Percentiles rank a stretch among this genome's conserved stretches.
These are phyloP conservation scores for Boechera retrofracta DNA, from an alignment of 345 rosid species.

Conservation along the genomic window DNA sequence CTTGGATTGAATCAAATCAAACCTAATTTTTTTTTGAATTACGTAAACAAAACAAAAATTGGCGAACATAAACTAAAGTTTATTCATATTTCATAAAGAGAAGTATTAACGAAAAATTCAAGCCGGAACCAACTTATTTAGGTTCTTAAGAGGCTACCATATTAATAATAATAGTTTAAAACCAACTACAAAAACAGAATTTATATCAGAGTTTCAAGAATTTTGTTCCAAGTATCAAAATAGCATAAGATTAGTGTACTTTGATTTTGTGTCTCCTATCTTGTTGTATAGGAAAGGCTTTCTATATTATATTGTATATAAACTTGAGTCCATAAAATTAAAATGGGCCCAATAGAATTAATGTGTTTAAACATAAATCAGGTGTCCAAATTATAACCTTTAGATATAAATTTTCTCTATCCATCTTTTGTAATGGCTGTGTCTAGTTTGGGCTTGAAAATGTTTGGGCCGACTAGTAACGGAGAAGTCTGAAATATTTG, in stretches of 20 bases:
- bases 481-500: not conserved
- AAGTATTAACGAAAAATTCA: not conserved
- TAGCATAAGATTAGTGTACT: not conserved
- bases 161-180: not conserved
- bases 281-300: not conserved
- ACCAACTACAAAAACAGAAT: not conserved
- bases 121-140: not conserved
- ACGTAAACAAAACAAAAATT: not conserved
- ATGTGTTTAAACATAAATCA: not conserved
- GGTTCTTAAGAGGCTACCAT: slow-evolving; percentile 1
- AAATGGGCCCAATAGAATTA: not conserved
- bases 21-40: not conserved
- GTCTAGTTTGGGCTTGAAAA: not conserved
- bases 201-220: not conserved
- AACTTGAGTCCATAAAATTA: slow-evolving; percentile 1
- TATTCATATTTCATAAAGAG: not conserved
- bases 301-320: not conserved
- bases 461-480: slow-evolving; percentile 3
- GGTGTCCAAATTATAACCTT: not conserved
- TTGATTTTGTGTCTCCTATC: not conserved
- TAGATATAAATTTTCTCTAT: too few relatives aligned
- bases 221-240: not conserved
- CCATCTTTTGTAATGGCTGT: not conserved
- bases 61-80: not conserved
- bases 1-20: not conserved